These are phyloP conservation scores for Trypanosoma platydactyli DNA, from an alignment of 208 protist genomes.

Conservation along the genomic window DNA sequence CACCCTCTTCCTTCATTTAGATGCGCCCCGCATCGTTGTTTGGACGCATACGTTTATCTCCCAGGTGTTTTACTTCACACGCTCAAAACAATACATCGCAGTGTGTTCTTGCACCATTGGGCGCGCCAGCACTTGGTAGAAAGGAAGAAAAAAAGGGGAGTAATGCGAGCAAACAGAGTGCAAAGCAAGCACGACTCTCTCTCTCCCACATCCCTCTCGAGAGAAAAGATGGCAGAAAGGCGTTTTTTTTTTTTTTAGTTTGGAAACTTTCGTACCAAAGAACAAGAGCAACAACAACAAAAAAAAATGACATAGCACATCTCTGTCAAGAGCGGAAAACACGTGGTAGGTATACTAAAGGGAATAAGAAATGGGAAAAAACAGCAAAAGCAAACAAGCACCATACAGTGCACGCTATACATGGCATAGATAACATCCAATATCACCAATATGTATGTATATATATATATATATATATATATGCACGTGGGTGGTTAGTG, in stretches of 20 bases:
- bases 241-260: no score
- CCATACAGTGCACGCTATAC: not conserved
- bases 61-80: no score
- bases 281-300: not conserved
- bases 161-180: not conserved
- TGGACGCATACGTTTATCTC: no score
- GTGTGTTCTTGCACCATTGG: no score
- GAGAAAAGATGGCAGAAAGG: no score
- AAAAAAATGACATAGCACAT: not conserved
- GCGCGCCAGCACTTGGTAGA: not conserved
- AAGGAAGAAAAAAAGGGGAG: conserved; percentile 1
- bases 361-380: not conserved
- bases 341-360: not conserved
- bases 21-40: no score
- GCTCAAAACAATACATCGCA: no score
- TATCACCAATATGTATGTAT: conserved; percentile 7
- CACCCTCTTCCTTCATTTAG: no score
- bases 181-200: not conserved
- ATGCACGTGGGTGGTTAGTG: not conserved
- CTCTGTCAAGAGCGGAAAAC: not conserved
- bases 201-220: no score
- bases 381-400: not conserved
- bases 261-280: no score
- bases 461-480: conserved; percentile 14
- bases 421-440: not conserved